Conservation (phyloP, 768 basidiomycete species). For the Lanmaoa pseudosensibilis region DNA sequence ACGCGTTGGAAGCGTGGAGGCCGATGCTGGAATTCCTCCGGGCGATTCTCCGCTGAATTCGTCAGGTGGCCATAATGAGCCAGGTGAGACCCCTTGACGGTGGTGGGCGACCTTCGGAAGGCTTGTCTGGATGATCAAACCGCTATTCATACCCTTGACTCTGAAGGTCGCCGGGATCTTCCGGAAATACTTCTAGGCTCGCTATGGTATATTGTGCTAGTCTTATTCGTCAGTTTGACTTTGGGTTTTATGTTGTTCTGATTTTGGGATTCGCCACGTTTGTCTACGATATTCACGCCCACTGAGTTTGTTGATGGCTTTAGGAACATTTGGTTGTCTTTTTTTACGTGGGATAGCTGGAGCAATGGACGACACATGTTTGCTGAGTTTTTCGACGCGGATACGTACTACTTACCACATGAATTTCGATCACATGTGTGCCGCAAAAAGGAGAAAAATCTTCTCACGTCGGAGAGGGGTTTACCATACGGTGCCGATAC, state of each 20-base stretch:
- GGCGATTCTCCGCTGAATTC: constrained; percentile 10
- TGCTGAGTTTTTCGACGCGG: constrained; percentile 2
- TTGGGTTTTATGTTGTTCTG: constrained; percentile 26
- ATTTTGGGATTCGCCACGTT: constrained; percentile 18
- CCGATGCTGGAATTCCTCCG: background rate
- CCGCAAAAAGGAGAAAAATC: background rate
- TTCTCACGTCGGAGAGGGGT: background rate
- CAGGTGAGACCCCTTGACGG: constrained; percentile 40
- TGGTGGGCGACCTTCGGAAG: constrained; percentile 50
- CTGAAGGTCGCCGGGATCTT: constrained; percentile 51
- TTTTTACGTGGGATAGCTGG: constrained; percentile 21
- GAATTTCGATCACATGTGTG: background rate
- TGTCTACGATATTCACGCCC: constrained; percentile 8
- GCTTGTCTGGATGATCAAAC: constrained; percentile 43
- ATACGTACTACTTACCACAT: constrained; percentile 19
- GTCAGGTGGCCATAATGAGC: constrained; percentile 15
- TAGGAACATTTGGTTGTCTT: background rate
- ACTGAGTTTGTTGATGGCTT: background rate
- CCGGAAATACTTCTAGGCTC: constrained; percentile 40
- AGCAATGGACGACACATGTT: constrained; percentile 15
- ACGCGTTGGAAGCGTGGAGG: background rate
- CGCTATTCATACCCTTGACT: constrained; percentile 41
- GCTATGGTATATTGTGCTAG: constrained; percentile 19
- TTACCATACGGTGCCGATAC: too few species aligned
- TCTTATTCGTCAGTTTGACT: constrained; percentile 25